These are phyloP conservation scores for Claviceps citrina DNA, from an alignment of 2,329 filamentous ascomycete species.

Conservation along the genomic window DNA sequence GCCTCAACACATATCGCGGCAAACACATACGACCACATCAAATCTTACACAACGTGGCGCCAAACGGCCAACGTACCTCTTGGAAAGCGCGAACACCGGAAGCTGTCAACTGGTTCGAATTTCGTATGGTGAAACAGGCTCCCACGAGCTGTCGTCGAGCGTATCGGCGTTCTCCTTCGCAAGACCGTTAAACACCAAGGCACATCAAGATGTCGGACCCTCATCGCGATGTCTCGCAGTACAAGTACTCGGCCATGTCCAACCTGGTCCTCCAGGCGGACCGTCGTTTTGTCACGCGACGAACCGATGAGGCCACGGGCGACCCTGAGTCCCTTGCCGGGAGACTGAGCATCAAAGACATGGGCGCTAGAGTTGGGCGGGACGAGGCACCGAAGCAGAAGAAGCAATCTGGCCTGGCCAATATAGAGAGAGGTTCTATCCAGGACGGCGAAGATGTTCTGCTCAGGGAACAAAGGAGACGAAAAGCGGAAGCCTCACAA, in stretches of 20 bases:
- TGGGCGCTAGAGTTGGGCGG: constrained; percentile 72
- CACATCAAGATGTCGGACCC: constrained; percentile 52
- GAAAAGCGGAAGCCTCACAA: constrained; percentile 57
- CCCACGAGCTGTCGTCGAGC: constrained; percentile 23
- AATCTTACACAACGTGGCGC: constrained; percentile 12
- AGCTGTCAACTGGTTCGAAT: constrained; percentile 9
- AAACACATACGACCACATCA: constrained; percentile 9
- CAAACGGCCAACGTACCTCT: constrained; percentile 9
- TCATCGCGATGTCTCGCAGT: constrained; percentile 77
- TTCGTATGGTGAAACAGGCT: constrained; percentile 20
- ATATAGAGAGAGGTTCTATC: constrained; percentile 59
- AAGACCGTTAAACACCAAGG: constrained; percentile 13
- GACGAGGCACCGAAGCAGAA: constrained; percentile 70
- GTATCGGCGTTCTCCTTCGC: constrained; percentile 18
- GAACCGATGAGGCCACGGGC: constrained; percentile 87
- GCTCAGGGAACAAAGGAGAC: constrained; percentile 70
- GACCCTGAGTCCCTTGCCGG: constrained; percentile 96
- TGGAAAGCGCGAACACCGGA: constrained; percentile 6
- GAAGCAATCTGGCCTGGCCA: constrained; percentile 51
- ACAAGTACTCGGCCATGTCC: constrained; percentile 99
- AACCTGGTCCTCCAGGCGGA: constrained; percentile 99
- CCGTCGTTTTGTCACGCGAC: constrained; percentile 82
- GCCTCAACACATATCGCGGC: background rate
- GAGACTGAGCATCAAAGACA: constrained; percentile 82
- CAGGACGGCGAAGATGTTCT: constrained; percentile 73